phyloP scores from a whole-genome alignment of 140 eudicot species.

The Oenanthe javanica region DNA sequence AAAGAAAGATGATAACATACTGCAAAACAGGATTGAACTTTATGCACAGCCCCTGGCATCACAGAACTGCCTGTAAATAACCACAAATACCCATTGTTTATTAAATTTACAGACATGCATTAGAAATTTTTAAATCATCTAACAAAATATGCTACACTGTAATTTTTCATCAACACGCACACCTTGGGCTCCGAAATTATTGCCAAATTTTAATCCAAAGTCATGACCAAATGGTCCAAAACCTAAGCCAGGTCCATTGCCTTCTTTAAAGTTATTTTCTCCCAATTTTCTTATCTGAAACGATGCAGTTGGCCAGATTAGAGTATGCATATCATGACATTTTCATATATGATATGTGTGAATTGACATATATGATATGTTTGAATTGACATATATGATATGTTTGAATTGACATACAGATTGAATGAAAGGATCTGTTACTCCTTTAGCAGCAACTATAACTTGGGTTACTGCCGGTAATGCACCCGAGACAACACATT shows the following conservation, averaged over 20 bases:
- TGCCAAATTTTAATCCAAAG: slow-evolving; percentile 35
- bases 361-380: no score
- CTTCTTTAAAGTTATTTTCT: slow-evolving; percentile 69
- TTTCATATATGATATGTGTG: neutral
- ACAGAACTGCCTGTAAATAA: slow-evolving; percentile 64
- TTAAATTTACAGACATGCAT: neutral
- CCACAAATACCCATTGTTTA: neutral
- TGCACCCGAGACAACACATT: slow-evolving; percentile 41
- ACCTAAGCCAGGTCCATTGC: slow-evolving; percentile 89
- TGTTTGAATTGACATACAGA: slow-evolving; percentile 39
- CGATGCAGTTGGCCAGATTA: neutral
- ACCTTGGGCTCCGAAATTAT: slow-evolving; percentile 3
- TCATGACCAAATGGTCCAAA: slow-evolving; percentile 96
- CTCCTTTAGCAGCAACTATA: slow-evolving; percentile 85
- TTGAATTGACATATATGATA: slow-evolving; percentile 3
- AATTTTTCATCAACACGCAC: slow-evolving; percentile 38
- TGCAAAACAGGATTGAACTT: slow-evolving; percentile 42
- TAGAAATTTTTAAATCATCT: neutral
- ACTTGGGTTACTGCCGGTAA: slow-evolving; percentile 63
- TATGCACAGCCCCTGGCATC: slow-evolving; percentile 70
- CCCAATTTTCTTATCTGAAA: slow-evolving; percentile 65
- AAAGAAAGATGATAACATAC: slow-evolving; percentile 31
- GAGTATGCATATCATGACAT: neutral
- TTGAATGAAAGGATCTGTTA: slow-evolving; percentile 57
- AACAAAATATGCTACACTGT: neutral